Base-by-base conservation (phyloP, 108 stramenopile species). In the Stephanodiscus minutulus region DNA sequence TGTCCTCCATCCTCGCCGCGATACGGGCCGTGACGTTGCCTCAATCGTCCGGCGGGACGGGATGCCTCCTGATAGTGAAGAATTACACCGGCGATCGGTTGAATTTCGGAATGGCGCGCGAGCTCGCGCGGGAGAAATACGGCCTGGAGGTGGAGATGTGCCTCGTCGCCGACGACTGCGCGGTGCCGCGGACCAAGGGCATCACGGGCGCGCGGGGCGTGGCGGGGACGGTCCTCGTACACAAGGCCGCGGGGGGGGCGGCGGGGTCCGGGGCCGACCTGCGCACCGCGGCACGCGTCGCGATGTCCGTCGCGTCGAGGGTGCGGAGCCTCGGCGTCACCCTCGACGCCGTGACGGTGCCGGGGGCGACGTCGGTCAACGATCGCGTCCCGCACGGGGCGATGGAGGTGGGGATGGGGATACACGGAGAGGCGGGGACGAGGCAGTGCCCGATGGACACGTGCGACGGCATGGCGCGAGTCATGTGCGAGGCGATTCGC, bases 11-110 rank as follows among this genome's bases (percentile, higher is more conserved):
- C 25, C 79, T 98, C 36, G 94, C 92, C 10, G 96, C 97, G 27
- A 96, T 99, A 55, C 91, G 94, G 2, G 94, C 93, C 5, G 81
- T 84, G 0, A 87, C 97, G 9, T 73, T 81, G 3, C 77, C 87
- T 0, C 27, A 50, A 7, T 83, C 70, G 0, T 24, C 72, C 5
- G 79, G 76, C 0, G 83, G 83, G 20, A 60, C 22, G 37, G 92
- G 96, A 31, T 94, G 94, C 62, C 69, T 98, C 28, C 72, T 99
- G 44, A 80, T 99, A 41, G 95, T 99, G 37, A 99, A 98, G 90
- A 98, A 98, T 86, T 99, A 99, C 85, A 98, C 98, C 1, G 97
- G 97, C 17, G 99, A 99, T 82, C 89, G 96, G 28, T 83, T 99
- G 36, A 98, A 99, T 79, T 99, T 99, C 74, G 98, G 97, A 21